Percentiles rank a stretch among this genome's conserved stretches.
Conservation (phyloP, 768 basidiomycete genomes). For the Kwoniella dendrophila region DNA sequence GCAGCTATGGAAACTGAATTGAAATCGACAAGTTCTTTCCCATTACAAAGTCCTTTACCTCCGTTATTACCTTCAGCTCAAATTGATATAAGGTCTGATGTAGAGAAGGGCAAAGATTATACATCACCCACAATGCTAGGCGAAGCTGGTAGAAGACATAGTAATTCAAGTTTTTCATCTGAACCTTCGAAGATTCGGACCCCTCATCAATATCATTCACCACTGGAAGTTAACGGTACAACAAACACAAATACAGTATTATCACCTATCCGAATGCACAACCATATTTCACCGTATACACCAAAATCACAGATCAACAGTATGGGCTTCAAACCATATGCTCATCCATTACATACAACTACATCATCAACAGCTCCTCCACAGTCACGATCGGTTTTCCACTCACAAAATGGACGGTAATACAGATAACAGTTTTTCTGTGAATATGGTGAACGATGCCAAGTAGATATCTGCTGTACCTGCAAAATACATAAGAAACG, state of each 20-base stretch:
- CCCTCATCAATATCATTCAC: too few relatives aligned
- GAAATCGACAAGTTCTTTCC: background rate
- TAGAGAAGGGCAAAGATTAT: background rate
- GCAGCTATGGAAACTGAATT: constrained; percentile 11
- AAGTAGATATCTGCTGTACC: too few relatives aligned
- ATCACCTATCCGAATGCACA: background rate
- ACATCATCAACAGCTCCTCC: background rate
- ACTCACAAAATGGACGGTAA: too few relatives aligned
- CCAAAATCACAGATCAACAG: background rate
- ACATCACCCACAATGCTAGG: background rate
- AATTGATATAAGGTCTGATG: too few relatives aligned
- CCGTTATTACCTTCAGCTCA: constrained; percentile 5
- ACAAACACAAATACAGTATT: background rate
- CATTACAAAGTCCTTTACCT: background rate
- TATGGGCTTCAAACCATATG: constrained; percentile 16
- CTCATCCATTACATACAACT: background rate
- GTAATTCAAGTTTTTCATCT: background rate
- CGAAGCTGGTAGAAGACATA: background rate
- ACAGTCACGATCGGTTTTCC: too few relatives aligned
- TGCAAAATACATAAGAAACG: too few relatives aligned
- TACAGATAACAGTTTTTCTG: too few relatives aligned
- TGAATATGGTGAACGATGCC: too few relatives aligned
- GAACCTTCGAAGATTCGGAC: too few relatives aligned
- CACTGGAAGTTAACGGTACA: too few relatives aligned
- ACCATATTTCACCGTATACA: background rate